Base-by-base conservation (phyloP, 2,329 filamentous ascomycete genomes). In the Helminthosporium solani region DNA sequence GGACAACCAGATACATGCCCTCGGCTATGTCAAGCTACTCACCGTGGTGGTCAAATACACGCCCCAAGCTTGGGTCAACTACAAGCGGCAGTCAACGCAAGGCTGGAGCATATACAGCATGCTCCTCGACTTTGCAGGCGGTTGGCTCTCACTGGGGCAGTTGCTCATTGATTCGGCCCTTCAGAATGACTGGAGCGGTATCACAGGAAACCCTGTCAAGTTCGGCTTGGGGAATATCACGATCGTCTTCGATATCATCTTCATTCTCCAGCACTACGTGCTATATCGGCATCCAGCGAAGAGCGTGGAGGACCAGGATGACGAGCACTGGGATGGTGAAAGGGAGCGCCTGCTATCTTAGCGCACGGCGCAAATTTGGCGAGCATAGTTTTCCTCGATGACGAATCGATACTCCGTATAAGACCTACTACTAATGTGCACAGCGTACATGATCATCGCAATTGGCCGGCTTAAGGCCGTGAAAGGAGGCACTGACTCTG, bases 1-100 rank as follows among this genome's bases (percentile, higher is more conserved):
- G 12, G 11, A 25, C 27, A 16, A 11, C 15, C 52, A 52, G 81
- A 73, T 84, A 25, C 83, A 85, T 62, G 81, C 86, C 11, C 74
- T 95, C 25, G 89, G 88, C 33, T 95, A 95, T 66, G 85, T 95
- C 66, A 99, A 99, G 73, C 78, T 99, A 27, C 70, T 91, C 44
- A 82, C 95, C 55, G 96, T 92, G 0, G 74, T 96, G 20, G 81
- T 95, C 72, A 99, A 99, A 74, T 97, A 96, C 72, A 84, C 89
- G 37, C 94, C 94, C 4, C 68, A 71, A 37, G 65, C 55, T 11
- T 78, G 87, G 61, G 78, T 86, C 58, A 97, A 97, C 74, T 90
- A 86, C 67, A 83, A 84, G 60, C 90, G 92, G 61, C 81, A 86
- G 65, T 95, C 88, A 46, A 97, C 94, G 1, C 73, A 80, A 16